phyloP scores from a whole-genome alignment of 2,329 filamentous ascomycete genomes.

The Alternaria triticina region DNA sequence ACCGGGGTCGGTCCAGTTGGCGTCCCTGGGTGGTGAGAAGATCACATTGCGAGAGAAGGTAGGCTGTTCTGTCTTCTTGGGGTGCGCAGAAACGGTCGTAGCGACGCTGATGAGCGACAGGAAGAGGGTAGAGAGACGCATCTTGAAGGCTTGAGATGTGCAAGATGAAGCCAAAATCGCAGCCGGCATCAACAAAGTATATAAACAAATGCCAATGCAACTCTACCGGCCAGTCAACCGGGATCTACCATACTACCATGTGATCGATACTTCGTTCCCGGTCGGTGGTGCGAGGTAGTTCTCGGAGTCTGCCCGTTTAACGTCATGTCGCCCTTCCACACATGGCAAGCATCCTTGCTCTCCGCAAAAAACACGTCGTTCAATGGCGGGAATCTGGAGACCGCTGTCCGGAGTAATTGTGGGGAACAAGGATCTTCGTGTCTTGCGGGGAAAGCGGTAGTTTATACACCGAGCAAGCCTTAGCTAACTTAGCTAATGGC shows the following conservation, averaged over 20 bases:
- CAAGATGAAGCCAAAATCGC: conserved; percentile 3
- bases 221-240: background rate
- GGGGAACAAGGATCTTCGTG: conserved; percentile 4
- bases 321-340: conserved; percentile 5
- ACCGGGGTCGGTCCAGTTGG: conserved; percentile 54
- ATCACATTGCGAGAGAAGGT: conserved; percentile 48
- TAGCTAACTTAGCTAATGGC: conserved; percentile 1
- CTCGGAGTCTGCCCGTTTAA: conserved; percentile 7
- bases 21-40: conserved; percentile 50
- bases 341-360: background rate
- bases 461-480: conserved; percentile 9
- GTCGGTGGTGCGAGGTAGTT: background rate
- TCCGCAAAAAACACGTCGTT: background rate
- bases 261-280: background rate
- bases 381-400: conserved; percentile 16
- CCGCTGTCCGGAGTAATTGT: conserved; percentile 15
- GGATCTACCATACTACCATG: background rate
- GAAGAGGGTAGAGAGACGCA: conserved; percentile 39
- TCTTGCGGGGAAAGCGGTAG: conserved; percentile 17
- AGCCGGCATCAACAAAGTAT: background rate
- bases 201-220: conserved; percentile 12
- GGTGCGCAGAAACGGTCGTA: conserved; percentile 28
- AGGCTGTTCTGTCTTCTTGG: conserved; percentile 24
- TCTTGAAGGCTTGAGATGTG: conserved; percentile 26
- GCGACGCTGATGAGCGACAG: conserved; percentile 23